Base-by-base conservation (phyloP, 2,329 filamentous ascomycete genomes). In the Botrytis medusae region DNA sequence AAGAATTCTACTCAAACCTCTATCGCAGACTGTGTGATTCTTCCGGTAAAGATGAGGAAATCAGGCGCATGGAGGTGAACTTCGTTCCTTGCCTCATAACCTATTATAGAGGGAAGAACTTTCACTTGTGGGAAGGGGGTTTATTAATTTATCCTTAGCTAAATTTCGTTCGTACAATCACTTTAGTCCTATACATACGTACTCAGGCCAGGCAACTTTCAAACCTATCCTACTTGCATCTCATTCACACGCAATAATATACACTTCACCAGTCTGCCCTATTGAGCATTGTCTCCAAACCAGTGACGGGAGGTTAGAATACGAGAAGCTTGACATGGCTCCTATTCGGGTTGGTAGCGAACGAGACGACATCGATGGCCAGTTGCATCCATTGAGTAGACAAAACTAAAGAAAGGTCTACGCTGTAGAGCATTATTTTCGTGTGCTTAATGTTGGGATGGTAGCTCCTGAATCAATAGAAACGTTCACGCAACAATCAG, bases 351-450 rank as follows among this genome's bases (percentile, higher is more conserved):
- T 78, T 20, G 46, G 54, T 18, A 61, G 68, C 8, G 77, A 78
- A 40, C 37, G 48, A 7, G 10, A 34, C 10, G 40, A 34, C 20
- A 32, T 44, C 42, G 29, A 37, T 29, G 40, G 37, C 4, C 6
- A 69, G 7, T 44, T 74, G 37, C 2, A 64, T 46, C 6, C 29
- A 34, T 12, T 51, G 40, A 78, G 76, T 14, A 71, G 76, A 29
- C n/a, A 78, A 6, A 79, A 79, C 57, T 79, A 78, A 57, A 76
- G 71, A 29, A 79, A 78, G 34, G 63, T 78, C 14, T 78, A 79
- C 40, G 78, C 76, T 4, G 72, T 79, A 16, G 78, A 79, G 40
- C 73, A 79, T 34, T 74, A 76, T 57, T 71, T 76, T 25, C 67
- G 67, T 16, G 76, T 79, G 12, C 62, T 72, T 7, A 77, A 76